Conservation (phyloP, 1,284 basidiomycete genomes). For the Malassezia sp. region DNA sequence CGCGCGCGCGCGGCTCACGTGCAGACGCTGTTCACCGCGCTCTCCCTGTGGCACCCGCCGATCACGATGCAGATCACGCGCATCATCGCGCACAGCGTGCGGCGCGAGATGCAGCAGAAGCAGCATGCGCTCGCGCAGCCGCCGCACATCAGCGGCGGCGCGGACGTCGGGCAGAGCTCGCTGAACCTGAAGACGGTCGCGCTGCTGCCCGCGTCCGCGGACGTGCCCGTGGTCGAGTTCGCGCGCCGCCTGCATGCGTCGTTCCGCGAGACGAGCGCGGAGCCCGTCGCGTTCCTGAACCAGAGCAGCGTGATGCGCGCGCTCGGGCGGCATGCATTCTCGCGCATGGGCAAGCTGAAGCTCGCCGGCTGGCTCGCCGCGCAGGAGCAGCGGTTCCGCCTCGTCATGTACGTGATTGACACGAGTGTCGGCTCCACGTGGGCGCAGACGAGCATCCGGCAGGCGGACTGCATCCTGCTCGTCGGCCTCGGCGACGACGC, state of each 20-base stretch:
- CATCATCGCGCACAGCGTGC: conserved; percentile 82
- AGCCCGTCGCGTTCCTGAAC: conserved; percentile 35
- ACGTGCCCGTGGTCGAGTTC: conserved; percentile 43
- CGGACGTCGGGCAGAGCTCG: conserved; percentile 59
- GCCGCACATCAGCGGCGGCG: conserved; percentile 29
- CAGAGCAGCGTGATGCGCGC: conserved; percentile 44
- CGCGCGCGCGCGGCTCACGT: no score
- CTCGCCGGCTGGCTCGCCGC: conserved; percentile 44
- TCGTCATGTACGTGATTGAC: conserved; percentile 44
- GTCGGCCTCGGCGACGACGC: conserved; percentile 77
- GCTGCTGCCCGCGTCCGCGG: conserved; percentile 56
- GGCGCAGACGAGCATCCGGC: conserved; percentile 43
- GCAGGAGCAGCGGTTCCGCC: conserved; percentile 39
- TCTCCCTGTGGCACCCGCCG: conserved; percentile 66
- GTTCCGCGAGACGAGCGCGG: conserved; percentile 38
- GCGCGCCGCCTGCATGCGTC: conserved; percentile 35
- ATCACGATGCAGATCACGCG: conserved; percentile 90
- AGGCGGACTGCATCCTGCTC: conserved; percentile 91
- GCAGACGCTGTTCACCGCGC: conserved; percentile 96
- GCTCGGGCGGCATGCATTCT: conserved; percentile 42
- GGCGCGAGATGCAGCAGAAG: conserved; percentile 56
- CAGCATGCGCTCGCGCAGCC: conserved; percentile 21
- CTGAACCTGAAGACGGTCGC: conserved; percentile 88
- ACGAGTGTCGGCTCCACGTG: conserved; percentile 42
- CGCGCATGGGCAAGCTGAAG: conserved; percentile 46